Evolutionary conservation across 2,329 filamentous ascomycete genomes (phyloP).

Genomic region (Chaetomiaceae sp.): DNA sequence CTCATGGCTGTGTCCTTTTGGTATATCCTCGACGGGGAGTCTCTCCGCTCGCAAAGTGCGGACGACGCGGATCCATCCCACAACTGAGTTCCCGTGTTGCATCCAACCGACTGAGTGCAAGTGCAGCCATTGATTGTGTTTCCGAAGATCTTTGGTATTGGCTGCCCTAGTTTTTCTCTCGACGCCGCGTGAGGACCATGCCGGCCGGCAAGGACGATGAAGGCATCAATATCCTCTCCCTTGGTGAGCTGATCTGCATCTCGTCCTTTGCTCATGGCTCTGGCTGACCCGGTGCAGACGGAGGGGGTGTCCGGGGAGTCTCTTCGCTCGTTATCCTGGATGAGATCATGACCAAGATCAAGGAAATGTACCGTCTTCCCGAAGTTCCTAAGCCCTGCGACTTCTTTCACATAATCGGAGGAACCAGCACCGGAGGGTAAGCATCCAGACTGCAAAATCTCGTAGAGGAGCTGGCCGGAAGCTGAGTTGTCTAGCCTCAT

Average conservation of each 20-base stretch:
- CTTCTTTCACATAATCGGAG: conserved; percentile 38
- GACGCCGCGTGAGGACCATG: not conserved
- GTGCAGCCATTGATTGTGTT: too few species aligned
- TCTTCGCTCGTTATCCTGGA: conserved; percentile 34
- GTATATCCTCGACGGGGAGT: too few species aligned
- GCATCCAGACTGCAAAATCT: not conserved
- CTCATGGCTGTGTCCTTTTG: too few species aligned
- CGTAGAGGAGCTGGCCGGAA: not conserved
- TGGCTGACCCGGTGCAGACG: conserved; percentile 23
- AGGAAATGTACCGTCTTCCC: conserved; percentile 18
- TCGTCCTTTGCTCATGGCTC: too few species aligned
- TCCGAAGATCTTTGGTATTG: too few species aligned
- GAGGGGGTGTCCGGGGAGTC: conserved; percentile 34
- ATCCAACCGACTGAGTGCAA: too few species aligned
- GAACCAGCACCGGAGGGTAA: conserved; percentile 35
- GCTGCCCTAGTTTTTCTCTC: too few species aligned
- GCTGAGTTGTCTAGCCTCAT: conserved; percentile 34
- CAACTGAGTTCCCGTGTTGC: too few species aligned
- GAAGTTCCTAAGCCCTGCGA: conserved; percentile 33
- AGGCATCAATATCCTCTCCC: conserved; percentile 22
- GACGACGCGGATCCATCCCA: too few species aligned
- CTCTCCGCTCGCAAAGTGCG: too few species aligned
- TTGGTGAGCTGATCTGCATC: conserved; percentile 15
- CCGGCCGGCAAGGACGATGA: not conserved
- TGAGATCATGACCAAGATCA: conserved; percentile 31